A percentile compares a stretch with the other conserved stretches of the same genome.
phyloP scores from a whole-genome alignment of 1,139 yeast genomes.

The Yarrowia galli region DNA sequence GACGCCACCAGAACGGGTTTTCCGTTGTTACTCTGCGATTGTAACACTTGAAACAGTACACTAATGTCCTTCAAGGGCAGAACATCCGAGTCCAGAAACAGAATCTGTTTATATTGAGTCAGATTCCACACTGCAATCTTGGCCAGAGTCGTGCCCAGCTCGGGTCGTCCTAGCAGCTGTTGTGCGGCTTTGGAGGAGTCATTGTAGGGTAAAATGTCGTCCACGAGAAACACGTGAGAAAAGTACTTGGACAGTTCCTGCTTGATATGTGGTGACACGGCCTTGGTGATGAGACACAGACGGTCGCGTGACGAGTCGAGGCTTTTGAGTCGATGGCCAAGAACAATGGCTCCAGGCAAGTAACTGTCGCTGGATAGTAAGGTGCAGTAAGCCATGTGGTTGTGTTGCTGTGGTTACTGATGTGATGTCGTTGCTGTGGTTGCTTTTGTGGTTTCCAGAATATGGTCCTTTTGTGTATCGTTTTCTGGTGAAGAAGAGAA shows the following conservation, averaged over 20 bases:
- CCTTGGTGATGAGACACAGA: conserved; percentile 51
- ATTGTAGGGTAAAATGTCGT: conserved; percentile 46
- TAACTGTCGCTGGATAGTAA: conserved; percentile 70
- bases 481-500: no score
- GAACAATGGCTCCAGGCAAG: conserved; percentile 76
- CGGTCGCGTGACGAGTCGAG: conserved; percentile 43
- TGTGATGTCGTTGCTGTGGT: neutral
- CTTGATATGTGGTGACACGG: conserved; percentile 45
- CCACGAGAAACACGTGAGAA: conserved; percentile 51
- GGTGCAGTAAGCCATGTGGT: conserved; percentile 50
- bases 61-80: conserved; percentile 62
- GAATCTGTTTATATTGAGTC: conserved; percentile 63
- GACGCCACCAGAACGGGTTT: conserved; percentile 58
- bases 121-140: conserved; percentile 78
- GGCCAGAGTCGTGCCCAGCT: conserved; percentile 72
- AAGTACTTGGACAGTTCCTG: conserved; percentile 46
- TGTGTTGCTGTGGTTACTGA: neutral
- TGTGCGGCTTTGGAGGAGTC: conserved; percentile 51
- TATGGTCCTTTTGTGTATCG: neutral
- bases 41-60: conserved; percentile 52
- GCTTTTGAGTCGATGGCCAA: conserved; percentile 57
- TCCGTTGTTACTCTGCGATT: conserved; percentile 38
- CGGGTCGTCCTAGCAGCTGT: conserved; percentile 69
- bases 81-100: conserved; percentile 85
- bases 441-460: neutral